Evolutionary conservation across 1,284 basidiomycete genomes (phyloP), one percentile per base, ranked within the genome.

Genomic region (Malassezia nana): DNA sequence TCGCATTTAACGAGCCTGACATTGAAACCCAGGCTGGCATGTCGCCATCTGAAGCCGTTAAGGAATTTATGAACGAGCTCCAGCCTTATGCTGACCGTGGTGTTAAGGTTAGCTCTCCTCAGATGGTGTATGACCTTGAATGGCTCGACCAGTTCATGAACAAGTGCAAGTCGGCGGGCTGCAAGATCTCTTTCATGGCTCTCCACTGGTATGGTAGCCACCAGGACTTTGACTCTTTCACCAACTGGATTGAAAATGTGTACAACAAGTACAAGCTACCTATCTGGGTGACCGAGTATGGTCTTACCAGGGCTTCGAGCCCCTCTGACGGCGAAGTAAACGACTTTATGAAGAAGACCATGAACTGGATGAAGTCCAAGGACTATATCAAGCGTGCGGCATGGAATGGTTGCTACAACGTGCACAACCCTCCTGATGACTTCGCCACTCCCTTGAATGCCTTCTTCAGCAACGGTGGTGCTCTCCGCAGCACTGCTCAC

Each of bases 241-340:
- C 60, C 31, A 48, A 49, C 8, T 72, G 61, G 62, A 52, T 71
- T 38, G 29, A 50, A 30, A 52, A 46, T 16, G 62, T 69, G 6
- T 57, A 67, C 55, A 41, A 63, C 2, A 54, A 43, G 12, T 67
- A 52, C 48, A 39, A 44, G 1, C 29, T 61, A 20, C 56, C 55
- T 3, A 57, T 73, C 41, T 73, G 71, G 71, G 18, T 73, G 16
- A 69, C 69, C n/a, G 71, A 73, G 61, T 69, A 62, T 53, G 71
- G 70, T 47, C 41, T 66, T 39, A 72, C 68, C 5, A 30, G 50
- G 16, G 55, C 54, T 2, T 60, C 57, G 15, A 50, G 58, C 32
- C 60, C 63, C 0, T 44, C 43, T 2, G 55, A 64, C 41, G 20
- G 38, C 15, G 42, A 71, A 9, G 60, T 71, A 35, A 60, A 53